Conservation (phyloP, 139 green algal species). For the Chlamydomonas sphaeroides region DNA sequence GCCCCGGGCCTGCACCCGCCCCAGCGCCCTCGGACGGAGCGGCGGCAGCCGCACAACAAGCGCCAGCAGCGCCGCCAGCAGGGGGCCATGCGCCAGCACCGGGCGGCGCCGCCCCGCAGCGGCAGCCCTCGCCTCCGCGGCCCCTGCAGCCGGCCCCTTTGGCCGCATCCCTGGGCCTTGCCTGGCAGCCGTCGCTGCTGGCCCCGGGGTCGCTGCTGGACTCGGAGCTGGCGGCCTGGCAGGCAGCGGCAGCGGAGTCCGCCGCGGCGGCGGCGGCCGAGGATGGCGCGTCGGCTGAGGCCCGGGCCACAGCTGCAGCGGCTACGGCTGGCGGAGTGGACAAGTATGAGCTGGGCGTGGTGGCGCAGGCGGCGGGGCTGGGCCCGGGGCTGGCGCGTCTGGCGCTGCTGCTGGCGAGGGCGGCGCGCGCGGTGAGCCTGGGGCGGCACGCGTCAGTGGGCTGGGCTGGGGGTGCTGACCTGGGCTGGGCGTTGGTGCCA, state of each 20-base stretch:
- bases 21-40: neutral
- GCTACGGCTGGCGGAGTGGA: neutral
- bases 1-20: too few relatives aligned
- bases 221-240: constrained; percentile 9
- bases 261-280: too few relatives aligned
- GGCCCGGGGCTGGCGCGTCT: neutral
- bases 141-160: neutral
- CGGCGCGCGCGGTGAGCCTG: constrained; percentile 3
- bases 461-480: too few relatives aligned
- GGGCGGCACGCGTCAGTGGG: neutral
- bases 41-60: neutral
- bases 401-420: neutral
- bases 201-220: neutral
- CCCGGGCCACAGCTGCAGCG: neutral
- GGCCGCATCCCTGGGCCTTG: too few relatives aligned
- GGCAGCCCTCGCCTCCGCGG: neutral
- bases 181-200: too few relatives aligned
- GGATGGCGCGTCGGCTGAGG: neutral
- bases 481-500: too few relatives aligned
- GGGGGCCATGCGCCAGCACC: too few relatives aligned
- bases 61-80: neutral
- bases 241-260: neutral
- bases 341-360: neutral
- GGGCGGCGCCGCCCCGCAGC: neutral
- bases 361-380: neutral